Evolutionary conservation across 2,329 filamentous ascomycete genomes (phyloP).

Genomic region (Rhytidhysteron rufulum): DNA sequence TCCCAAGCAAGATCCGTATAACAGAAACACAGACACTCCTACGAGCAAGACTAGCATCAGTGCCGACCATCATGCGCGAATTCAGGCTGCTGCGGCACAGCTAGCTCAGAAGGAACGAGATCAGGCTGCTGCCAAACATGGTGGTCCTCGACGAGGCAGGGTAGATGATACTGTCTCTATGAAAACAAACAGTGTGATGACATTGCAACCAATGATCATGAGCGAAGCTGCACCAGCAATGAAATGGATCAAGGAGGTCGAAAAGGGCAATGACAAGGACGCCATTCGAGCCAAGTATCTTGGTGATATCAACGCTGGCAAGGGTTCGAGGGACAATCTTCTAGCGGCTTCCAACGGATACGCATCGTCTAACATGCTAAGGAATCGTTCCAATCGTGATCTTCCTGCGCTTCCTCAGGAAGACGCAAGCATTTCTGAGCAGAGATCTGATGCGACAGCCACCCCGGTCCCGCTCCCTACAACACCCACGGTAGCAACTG

Average conservation of each 20-base stretch:
- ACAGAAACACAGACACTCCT: conserved; percentile 47
- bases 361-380: conserved; percentile 19
- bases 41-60: conserved; percentile 80
- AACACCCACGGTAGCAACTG: conserved; percentile 11
- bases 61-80: conserved; percentile 86
- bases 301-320: conserved; percentile 67
- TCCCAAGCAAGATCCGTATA: conserved; percentile 50
- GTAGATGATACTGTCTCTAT: conserved; percentile 51
- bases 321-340: conserved; percentile 54
- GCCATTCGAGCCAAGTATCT: conserved; percentile 83
- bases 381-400: conserved; percentile 32
- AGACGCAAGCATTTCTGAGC: conserved; percentile 15
- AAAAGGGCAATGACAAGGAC: conserved; percentile 87
- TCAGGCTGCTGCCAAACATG: conserved; percentile 48
- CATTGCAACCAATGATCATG: conserved; percentile 77
- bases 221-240: conserved; percentile 87
- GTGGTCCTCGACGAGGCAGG: conserved; percentile 53
- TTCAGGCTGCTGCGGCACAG: conserved; percentile 84
- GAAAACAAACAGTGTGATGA: conserved; percentile 89
- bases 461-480: conserved; percentile 24
- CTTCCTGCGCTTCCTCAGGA: conserved; percentile 40
- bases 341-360: conserved; percentile 27
- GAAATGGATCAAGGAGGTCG: conserved; percentile 96
- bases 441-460: conserved; percentile 19
- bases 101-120: conserved; percentile 69